Evolutionary conservation across 805 yeast species (phyloP).

Genomic region (Pichia membranifaciens): DNA sequence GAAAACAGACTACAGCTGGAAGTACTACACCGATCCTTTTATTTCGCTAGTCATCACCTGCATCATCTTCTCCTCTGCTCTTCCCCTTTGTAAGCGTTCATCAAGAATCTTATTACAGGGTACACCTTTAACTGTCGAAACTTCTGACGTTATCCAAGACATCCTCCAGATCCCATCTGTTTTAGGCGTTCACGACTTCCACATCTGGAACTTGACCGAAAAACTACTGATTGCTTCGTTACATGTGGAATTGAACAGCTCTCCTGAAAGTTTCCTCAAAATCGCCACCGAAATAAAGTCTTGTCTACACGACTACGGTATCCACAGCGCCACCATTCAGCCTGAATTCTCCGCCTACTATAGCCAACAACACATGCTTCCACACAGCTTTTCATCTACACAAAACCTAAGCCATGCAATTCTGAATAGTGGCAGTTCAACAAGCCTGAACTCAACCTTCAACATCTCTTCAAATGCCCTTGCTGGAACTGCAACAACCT

Average conservation of each 20-base stretch:
- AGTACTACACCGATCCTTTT: slow-evolving; percentile 76
- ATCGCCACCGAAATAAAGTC: slow-evolving; percentile 72
- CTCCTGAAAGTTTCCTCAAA: slow-evolving; percentile 61
- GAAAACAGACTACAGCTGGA: slow-evolving; percentile 90
- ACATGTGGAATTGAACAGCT: slow-evolving; percentile 68
- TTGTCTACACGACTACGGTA: slow-evolving; percentile 75
- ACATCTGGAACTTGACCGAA: slow-evolving; percentile 93
- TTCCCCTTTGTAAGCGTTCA: slow-evolving; percentile 82
- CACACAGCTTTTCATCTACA: slow-evolving; percentile 25
- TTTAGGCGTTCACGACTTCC: slow-evolving; percentile 87
- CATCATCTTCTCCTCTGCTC: slow-evolving; percentile 84
- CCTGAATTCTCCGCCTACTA: slow-evolving; percentile 67
- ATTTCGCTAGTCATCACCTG: slow-evolving; percentile 80
- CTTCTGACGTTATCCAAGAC: slow-evolving; percentile 65
- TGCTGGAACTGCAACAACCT: neutral
- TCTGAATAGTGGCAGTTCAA: slow-evolving; percentile 1
- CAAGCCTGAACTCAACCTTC: neutral
- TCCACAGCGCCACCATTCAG: slow-evolving; percentile 92
- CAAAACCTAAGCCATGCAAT: slow-evolving; percentile 12
- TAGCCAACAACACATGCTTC: slow-evolving; percentile 26
- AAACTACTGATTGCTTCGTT: slow-evolving; percentile 80
- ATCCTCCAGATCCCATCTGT: slow-evolving; percentile 67
- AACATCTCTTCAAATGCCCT: neutral
- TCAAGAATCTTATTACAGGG: slow-evolving; percentile 88
- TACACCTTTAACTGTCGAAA: slow-evolving; percentile 77